Percentiles rank a stretch among this genome's conserved stretches.
Conservation (phyloP, 257 asterid genomes). For the Henckelia pumila region DNA sequence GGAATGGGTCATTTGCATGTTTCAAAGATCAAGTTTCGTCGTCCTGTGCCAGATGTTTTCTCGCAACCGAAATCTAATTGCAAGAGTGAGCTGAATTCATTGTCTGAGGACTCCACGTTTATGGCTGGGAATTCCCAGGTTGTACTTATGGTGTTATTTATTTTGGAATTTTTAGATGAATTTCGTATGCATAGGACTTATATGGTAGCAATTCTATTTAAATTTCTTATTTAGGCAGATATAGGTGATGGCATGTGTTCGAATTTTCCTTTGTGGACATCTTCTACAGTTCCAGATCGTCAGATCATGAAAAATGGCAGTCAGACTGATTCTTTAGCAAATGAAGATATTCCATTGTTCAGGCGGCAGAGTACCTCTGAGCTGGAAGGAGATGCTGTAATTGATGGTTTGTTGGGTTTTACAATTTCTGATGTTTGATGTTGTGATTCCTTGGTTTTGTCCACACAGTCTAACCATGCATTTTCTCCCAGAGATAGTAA, state of each 20-base stretch:
- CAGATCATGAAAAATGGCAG: constrained; percentile 65
- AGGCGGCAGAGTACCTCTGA: constrained; percentile 79
- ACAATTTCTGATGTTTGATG: constrained; percentile 19
- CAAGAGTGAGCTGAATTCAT: constrained; percentile 32
- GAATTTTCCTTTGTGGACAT: constrained; percentile 56
- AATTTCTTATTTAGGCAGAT: constrained; percentile 63
- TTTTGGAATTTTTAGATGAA: constrained; percentile 18
- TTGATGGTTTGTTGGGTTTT: constrained; percentile 57
- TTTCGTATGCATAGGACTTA: constrained; percentile 23
- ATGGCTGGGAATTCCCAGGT: constrained; percentile 47
- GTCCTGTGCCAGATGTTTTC: constrained; percentile 71
- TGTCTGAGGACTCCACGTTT: constrained; percentile 32
- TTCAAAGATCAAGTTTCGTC: constrained; percentile 78
- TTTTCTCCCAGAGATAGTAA: constrained; percentile 65
- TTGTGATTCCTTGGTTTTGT: constrained; percentile 21
- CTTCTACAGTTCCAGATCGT: constrained; percentile 78
- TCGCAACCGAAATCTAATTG: constrained; percentile 36
- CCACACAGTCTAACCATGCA: constrained; percentile 12
- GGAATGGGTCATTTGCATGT: constrained; percentile 95
- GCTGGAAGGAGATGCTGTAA: constrained; percentile 89
- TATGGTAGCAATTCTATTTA: constrained; percentile 10
- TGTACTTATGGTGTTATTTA: constrained; percentile 24
- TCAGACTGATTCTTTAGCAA: constrained; percentile 44
- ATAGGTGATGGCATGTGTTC: constrained; percentile 33
- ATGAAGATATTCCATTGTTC: constrained; percentile 38